Evolutionary conservation across 139 green algal species (phyloP).

Genomic region (Deuterostichococcus epilithicus): DNA sequence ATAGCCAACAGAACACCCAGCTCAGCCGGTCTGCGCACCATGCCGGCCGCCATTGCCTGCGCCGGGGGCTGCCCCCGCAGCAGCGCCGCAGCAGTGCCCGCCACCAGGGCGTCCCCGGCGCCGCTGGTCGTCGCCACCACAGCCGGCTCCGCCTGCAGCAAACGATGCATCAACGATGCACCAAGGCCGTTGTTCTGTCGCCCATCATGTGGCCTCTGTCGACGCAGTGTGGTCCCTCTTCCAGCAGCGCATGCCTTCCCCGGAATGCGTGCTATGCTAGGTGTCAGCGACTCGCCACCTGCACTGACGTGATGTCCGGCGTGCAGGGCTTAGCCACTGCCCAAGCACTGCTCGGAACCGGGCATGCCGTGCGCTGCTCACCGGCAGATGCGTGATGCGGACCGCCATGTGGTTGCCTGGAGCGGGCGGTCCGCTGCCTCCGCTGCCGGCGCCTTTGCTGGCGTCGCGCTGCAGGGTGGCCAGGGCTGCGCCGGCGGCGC

Average conservation of each 20-base stretch:
- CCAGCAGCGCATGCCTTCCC: too few species aligned
- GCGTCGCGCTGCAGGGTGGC: slow-evolving; percentile 12
- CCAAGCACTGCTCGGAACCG: too few species aligned
- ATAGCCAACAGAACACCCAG: neutral
- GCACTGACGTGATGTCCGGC: too few species aligned
- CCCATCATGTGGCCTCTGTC: neutral
- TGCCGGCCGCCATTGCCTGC: slow-evolving; percentile 28
- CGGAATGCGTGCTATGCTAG: too few species aligned
- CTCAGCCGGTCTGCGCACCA: neutral
- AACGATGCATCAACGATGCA: too few species aligned
- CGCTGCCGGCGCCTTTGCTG: neutral
- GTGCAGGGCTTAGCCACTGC: too few species aligned
- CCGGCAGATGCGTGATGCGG: neutral
- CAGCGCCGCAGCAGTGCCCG: slow-evolving; percentile 37
- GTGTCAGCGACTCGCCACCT: too few species aligned
- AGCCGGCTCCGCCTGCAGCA: slow-evolving; percentile 38
- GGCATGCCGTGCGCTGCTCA: too few species aligned
- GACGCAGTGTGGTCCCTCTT: too few species aligned
- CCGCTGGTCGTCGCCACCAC: slow-evolving; percentile 54
- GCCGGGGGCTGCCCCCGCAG: slow-evolving; percentile 10
- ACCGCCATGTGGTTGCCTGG: neutral
- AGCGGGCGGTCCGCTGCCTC: neutral
- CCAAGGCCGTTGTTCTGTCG: neutral
- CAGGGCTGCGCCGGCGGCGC: slow-evolving; percentile 42
- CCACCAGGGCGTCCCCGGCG: slow-evolving; percentile 54